These are phyloP conservation scores for Hygrocybe coccinea DNA, from an alignment of 768 basidiomycete species.

Conservation along the genomic window DNA sequence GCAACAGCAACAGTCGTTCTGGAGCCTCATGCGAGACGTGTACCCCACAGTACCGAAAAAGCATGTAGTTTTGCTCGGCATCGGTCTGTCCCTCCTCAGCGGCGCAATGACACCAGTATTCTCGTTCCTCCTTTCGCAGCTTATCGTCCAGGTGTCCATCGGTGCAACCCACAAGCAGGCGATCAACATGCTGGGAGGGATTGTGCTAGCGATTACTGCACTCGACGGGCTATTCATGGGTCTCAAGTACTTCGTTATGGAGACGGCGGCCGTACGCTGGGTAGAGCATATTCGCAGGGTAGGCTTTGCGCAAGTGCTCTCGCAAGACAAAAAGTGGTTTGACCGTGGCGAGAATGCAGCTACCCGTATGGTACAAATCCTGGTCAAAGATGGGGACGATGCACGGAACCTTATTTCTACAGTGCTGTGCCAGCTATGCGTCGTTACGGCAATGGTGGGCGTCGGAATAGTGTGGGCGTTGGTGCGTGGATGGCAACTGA, in stretches of 20 bases:
- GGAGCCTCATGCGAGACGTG: conserved; percentile 47
- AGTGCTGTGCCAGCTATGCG: conserved; percentile 65
- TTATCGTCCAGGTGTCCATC: conserved; percentile 71
- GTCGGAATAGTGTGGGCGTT: conserved; percentile 89
- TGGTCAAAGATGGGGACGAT: conserved; percentile 90
- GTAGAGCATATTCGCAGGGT: conserved; percentile 55
- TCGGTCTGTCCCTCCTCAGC: conserved; percentile 61
- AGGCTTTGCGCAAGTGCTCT: conserved; percentile 56
- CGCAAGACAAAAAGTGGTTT: conserved; percentile 86
- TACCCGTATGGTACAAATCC: conserved; percentile 58
- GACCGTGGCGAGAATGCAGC: conserved; percentile 61
- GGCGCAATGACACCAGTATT: conserved; percentile 90
- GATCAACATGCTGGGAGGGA: conserved; percentile 67
- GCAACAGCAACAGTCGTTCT: conserved; percentile 34
- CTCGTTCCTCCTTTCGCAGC: conserved; percentile 78
- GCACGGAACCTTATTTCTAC: conserved; percentile 70
- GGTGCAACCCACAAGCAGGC: conserved; percentile 56
- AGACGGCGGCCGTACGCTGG: conserved; percentile 71
- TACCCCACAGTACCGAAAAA: conserved; percentile 76
- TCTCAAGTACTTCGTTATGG: conserved; percentile 77
- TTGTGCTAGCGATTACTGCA: conserved; percentile 70
- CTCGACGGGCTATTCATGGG: conserved; percentile 72
- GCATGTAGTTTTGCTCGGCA: conserved; percentile 60
- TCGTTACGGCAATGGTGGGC: conserved; percentile 74
- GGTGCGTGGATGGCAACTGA: conserved; percentile 85